Conservation (phyloP, 2,329 filamentous ascomycete genomes). For the Penicillium sclerotigenum region DNA sequence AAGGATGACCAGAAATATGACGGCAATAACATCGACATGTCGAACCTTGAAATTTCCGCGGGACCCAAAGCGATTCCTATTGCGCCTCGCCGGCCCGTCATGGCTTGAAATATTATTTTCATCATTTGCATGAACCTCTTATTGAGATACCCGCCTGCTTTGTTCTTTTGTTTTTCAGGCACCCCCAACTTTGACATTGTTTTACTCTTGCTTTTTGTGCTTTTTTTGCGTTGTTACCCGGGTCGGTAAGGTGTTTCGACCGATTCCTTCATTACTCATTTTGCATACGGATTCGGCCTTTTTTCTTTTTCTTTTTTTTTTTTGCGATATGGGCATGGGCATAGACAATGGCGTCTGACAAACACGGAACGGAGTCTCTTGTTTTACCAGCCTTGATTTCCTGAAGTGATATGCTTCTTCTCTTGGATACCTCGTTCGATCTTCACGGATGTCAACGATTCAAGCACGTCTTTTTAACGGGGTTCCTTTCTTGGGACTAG, state of each 20-base stretch:
- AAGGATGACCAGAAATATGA: conserved; percentile 25
- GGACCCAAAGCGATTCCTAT: conserved; percentile 41
- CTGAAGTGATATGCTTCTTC: conserved; percentile 4
- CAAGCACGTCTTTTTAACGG: background rate
- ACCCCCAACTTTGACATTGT: conserved; percentile 11
- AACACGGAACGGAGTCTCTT: conserved; percentile 23
- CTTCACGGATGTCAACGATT: background rate
- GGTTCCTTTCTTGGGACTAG: background rate
- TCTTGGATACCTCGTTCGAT: conserved; percentile 8
- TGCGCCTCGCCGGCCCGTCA: conserved; percentile 34
- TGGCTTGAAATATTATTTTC: conserved; percentile 28
- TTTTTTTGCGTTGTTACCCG: conserved; percentile 6
- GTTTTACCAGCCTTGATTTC: conserved; percentile 3
- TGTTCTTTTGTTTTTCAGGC: conserved; percentile 14
- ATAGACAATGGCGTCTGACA: conserved; percentile 26
- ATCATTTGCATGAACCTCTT: conserved; percentile 14
- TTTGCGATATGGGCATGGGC: conserved; percentile 18
- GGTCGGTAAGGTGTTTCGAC: conserved; percentile 4
- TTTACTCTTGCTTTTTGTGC: conserved; percentile 1
- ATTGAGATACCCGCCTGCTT: conserved; percentile 16
- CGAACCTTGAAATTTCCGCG: conserved; percentile 34
- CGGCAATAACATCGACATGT: conserved; percentile 32
- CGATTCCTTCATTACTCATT: conserved; percentile 1
- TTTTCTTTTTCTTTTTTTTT: conserved; percentile 2
- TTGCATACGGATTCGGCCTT: conserved; percentile 7